A percentile compares a stretch with the other conserved stretches of the same genome.
These are phyloP conservation scores for Diplodia intermedia DNA, from an alignment of 2,329 filamentous ascomycete genomes.

Conservation along the genomic window DNA sequence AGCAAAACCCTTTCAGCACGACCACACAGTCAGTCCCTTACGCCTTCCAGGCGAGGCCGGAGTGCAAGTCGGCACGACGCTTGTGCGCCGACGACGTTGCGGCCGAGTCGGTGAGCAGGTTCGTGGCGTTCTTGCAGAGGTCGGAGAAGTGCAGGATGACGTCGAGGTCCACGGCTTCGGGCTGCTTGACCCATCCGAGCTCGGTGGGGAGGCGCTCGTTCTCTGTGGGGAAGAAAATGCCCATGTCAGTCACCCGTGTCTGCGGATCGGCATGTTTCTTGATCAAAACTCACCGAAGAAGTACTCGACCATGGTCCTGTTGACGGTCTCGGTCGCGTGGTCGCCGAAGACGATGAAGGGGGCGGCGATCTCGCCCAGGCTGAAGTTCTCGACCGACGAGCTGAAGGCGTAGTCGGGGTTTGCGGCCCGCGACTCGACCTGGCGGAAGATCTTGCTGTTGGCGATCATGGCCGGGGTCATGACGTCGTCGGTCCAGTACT, in stretches of 20 bases:
- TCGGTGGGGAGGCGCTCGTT: conserved; percentile 53
- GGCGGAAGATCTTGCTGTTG: conserved; percentile 55
- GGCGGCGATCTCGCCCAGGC: conserved; percentile 59
- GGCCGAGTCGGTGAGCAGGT: neutral
- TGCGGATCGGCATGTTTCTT: no score
- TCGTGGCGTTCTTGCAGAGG: neutral
- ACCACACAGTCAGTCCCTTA: neutral
- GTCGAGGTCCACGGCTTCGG: conserved; percentile 34
- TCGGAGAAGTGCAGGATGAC: conserved; percentile 32
- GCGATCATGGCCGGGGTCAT: conserved; percentile 53
- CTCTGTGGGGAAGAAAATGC: conserved; percentile 42
- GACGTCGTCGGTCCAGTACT: conserved; percentile 55
- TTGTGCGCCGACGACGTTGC: neutral
- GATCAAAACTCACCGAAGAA: conserved; percentile 53
- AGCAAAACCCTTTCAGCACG: no score
- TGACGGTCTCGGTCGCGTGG: conserved; percentile 49
- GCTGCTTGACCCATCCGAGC: conserved; percentile 48
- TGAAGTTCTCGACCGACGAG: conserved; percentile 52
- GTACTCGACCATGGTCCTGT: conserved; percentile 52
- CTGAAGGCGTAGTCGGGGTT: conserved; percentile 61
- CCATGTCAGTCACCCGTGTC: neutral
- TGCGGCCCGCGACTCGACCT: conserved; percentile 53
- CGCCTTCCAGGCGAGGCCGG: neutral
- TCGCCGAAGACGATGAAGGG: conserved; percentile 61
- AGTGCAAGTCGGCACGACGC: neutral